Conservation (phyloP, 1,284 basidiomycete species). For the Schizophyllum amplum region DNA sequence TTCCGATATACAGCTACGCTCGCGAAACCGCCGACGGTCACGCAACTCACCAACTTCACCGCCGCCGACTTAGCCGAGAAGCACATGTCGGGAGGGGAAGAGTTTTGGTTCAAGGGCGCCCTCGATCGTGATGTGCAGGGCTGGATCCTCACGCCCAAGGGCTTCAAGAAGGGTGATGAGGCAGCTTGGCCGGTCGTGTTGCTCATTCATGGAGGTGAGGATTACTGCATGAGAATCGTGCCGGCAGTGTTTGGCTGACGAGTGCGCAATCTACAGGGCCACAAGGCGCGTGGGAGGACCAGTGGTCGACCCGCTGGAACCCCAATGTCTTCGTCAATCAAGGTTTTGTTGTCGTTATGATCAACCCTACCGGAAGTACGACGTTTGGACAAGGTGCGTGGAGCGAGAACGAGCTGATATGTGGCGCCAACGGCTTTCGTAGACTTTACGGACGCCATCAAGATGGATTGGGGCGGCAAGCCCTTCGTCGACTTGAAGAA, state of each 20-base stretch:
- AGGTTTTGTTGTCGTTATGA: slow-evolving; percentile 77
- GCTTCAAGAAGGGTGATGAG: slow-evolving; percentile 54
- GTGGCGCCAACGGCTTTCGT: background rate
- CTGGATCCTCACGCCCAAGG: slow-evolving; percentile 74
- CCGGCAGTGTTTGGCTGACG: background rate
- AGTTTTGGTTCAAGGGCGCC: slow-evolving; percentile 84
- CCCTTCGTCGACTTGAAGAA: slow-evolving; percentile 76
- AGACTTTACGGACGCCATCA: slow-evolving; percentile 79
- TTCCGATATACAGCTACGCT: slow-evolving; percentile 6
- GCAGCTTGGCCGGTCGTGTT: slow-evolving; percentile 72
- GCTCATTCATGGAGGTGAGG: slow-evolving; percentile 66
- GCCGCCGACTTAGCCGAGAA: slow-evolving; percentile 48
- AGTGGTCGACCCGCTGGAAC: slow-evolving; percentile 87
- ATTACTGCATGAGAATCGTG: background rate
- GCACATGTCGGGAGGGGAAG: slow-evolving; percentile 53
- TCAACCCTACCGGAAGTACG: slow-evolving; percentile 87
- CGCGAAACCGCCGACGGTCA: slow-evolving; percentile 26
- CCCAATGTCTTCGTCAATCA: slow-evolving; percentile 75
- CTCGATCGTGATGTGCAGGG: slow-evolving; percentile 68
- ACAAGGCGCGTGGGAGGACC: slow-evolving; percentile 75
- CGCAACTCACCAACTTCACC: slow-evolving; percentile 58
- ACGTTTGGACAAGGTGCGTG: slow-evolving; percentile 74
- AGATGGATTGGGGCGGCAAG: slow-evolving; percentile 78
- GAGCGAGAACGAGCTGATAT: background rate
- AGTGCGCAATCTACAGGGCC: slow-evolving; percentile 43